phyloP scores from a whole-genome alignment of 352 stramenopile genomes.

The Phytophthora colocasiae region DNA sequence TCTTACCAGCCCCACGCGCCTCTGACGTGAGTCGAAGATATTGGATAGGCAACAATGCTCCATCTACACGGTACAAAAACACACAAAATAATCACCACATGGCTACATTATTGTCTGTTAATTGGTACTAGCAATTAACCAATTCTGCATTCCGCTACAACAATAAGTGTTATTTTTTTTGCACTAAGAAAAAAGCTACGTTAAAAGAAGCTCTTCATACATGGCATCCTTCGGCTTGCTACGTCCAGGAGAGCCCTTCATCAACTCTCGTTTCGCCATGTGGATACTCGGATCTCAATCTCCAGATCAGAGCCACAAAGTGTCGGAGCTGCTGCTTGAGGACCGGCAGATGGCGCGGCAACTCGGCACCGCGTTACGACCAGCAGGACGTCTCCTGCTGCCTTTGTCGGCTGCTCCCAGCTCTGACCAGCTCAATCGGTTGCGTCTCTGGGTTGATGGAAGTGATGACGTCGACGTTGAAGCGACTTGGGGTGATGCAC shows the following conservation, averaged over 20 bases:
- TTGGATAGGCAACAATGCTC: conserved; percentile 16
- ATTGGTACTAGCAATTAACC: too few species aligned
- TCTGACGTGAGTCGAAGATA: conserved; percentile 20
- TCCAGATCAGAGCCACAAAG: conserved; percentile 18
- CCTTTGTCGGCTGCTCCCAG: conserved; percentile 25
- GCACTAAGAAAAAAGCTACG: background rate
- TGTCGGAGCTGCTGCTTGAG: conserved; percentile 29
- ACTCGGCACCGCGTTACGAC: conserved; percentile 25
- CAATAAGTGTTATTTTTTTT: too few species aligned
- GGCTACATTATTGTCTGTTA: conserved; percentile 4
- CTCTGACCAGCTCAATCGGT: conserved; percentile 10
- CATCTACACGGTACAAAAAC: background rate
- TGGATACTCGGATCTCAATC: conserved; percentile 32
- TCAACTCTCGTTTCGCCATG: conserved; percentile 43
- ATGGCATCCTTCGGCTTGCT: conserved; percentile 5
- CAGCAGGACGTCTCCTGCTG: conserved; percentile 42
- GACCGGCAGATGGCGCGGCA: conserved; percentile 32
- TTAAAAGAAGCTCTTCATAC: too few species aligned
- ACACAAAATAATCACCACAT: conserved; percentile 26
- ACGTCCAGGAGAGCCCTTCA: conserved; percentile 18
- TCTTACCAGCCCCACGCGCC: background rate
- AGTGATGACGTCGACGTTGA: conserved; percentile 17
- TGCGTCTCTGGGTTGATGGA: conserved; percentile 33
- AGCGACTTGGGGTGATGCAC: conserved; percentile 11
- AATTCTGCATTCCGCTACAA: too few species aligned